Base-by-base conservation (phyloP, 2,329 filamentous ascomycete species). In the Fusarium pseudocircinatum region DNA sequence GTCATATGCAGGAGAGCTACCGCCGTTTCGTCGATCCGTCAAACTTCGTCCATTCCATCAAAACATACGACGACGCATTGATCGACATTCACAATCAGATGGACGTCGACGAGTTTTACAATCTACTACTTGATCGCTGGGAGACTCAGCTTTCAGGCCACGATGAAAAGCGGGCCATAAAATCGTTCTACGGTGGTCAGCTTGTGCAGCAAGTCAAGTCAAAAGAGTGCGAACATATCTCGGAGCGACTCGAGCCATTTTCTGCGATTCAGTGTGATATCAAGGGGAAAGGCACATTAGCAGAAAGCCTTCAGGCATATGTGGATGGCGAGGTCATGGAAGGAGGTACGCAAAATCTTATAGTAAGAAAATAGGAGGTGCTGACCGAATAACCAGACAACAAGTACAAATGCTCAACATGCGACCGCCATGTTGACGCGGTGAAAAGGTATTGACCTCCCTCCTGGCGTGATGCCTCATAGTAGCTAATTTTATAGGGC, bases 51-150 rank as follows among this genome's bases (percentile, higher is more conserved):
- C 86, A 87, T 39, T 92, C 90, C 44, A 94, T 98, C 77, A 92
- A 90, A 75, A 96, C 93, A 1, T 96, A 95, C 65, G 94, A 97
- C 40, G 93, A 95, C 65, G 88, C 91, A 5, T 87, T 89, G 22
- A 97, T 99, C 71, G 95, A 98, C 81, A 92, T 97, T 32, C 90
- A 92, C 63, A 90, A 93, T 67, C 96, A 99, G 81, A 98, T 99
- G 94, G 96, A 99, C 79, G 96, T 98, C 10, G 96, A 98, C 76
- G 95, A 98, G 80, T 99, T 98, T 80, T 98, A 97, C 84, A 97
- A 96, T 78, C 87, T 97, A 9, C 87, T 99, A 0, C 96, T 98
- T 77, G 95, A 97, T 81, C 90, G 95, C 32, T 95, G 95, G 89
- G 97, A 99, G 79, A 89, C 90, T 14, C 94, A 97, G 78, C 90